phyloP scores from a whole-genome alignment of 148 eudicot species.

The Cornus florida region DNA sequence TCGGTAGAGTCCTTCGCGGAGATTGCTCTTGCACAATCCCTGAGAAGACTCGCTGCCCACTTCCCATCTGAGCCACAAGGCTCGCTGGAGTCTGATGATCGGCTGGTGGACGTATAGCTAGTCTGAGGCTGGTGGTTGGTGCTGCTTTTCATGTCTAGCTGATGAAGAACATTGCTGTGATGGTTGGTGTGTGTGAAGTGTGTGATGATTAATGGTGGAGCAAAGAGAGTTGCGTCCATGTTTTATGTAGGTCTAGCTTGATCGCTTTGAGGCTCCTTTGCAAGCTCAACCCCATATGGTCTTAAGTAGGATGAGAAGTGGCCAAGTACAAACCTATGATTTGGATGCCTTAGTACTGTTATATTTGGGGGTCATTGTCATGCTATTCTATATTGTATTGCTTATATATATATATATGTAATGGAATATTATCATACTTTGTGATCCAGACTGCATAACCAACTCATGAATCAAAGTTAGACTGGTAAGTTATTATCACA shows the following conservation, averaged over 20 bases:
- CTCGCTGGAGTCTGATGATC: conserved; percentile 25
- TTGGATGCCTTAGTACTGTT: background rate
- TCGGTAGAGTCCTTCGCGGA: conserved; percentile 40
- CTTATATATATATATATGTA: background rate
- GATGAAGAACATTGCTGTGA: conserved; percentile 13
- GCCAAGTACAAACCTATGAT: conserved; percentile 1
- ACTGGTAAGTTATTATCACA: background rate
- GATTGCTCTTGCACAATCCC: conserved; percentile 38
- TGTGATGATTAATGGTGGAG: conserved; percentile 9
- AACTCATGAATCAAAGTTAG: background rate
- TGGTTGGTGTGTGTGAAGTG: conserved; percentile 9
- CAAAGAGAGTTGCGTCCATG: conserved; percentile 28
- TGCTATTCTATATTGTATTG: conserved; percentile 1
- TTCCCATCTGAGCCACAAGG: conserved; percentile 14
- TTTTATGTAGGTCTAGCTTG: background rate
- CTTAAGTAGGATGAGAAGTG: background rate
- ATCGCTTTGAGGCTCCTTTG: background rate
- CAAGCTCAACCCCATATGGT: conserved; percentile 11
- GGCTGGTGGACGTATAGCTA: conserved; percentile 25
- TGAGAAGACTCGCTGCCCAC: conserved; percentile 46
- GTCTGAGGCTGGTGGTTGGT: conserved; percentile 18
- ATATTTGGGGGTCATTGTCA: conserved; percentile 18
- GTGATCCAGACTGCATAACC: background rate
- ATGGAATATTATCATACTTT: background rate
- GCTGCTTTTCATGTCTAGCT: conserved; percentile 20